Evolutionary conservation across 2,329 filamentous ascomycete genomes (phyloP).

Genomic region (Cryoendolithus antarcticus): DNA sequence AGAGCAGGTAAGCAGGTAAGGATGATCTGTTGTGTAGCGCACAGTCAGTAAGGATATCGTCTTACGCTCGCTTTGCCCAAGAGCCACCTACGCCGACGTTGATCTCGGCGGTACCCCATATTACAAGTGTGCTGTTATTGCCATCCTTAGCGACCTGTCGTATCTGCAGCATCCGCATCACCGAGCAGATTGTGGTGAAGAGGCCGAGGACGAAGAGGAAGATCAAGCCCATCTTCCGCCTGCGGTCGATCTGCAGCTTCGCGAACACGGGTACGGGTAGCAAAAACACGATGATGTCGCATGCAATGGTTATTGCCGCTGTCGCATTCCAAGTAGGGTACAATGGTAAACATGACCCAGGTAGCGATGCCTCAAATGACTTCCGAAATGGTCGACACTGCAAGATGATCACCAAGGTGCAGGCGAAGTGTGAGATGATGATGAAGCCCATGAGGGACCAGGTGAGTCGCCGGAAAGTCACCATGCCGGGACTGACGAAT

Average conservation of each 20-base stretch:
- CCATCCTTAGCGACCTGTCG: slow-evolving; percentile 1
- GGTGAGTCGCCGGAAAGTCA: background rate
- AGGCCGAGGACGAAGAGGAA: slow-evolving; percentile 4
- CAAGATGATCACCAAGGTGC: slow-evolving; percentile 3
- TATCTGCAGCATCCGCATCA: slow-evolving; percentile 2
- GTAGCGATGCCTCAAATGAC: slow-evolving; percentile 1
- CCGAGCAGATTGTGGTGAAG: slow-evolving; percentile 3
- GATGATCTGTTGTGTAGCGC: too few relatives aligned
- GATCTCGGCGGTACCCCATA: slow-evolving; percentile 5
- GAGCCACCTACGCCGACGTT: slow-evolving; percentile 4
- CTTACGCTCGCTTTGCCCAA: too few relatives aligned
- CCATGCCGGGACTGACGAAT: background rate
- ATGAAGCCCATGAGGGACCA: background rate
- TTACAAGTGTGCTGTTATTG: slow-evolving; percentile 3
- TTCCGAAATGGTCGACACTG: slow-evolving; percentile 4
- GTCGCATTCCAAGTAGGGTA: slow-evolving; percentile 3
- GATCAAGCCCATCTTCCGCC: slow-evolving; percentile 4
- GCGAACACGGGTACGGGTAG: slow-evolving; percentile 4
- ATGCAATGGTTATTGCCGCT: slow-evolving; percentile 4
- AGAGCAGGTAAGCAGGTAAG: too few relatives aligned
- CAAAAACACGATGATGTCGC: slow-evolving; percentile 4
- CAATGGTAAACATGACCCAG: slow-evolving; percentile 3
- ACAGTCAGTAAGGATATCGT: too few relatives aligned
- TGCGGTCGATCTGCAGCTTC: slow-evolving; percentile 3
- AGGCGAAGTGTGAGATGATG: background rate